Conservation (phyloP, 306 rosid genomes). For the Dalbergia cochinchinensis region DNA sequence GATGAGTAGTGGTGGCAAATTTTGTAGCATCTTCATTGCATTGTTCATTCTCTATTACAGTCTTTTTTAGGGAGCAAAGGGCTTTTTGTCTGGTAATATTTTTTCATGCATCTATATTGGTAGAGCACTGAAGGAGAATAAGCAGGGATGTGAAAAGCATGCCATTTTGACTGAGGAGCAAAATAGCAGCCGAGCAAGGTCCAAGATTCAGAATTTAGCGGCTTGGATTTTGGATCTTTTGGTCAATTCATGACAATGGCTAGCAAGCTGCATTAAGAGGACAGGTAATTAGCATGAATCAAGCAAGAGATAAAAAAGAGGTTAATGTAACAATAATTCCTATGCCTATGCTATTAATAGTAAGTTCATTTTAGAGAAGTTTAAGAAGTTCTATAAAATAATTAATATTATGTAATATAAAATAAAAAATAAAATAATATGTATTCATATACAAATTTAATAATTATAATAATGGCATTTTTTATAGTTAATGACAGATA, state of each 20-base stretch:
- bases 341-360: neutral
- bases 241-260: neutral
- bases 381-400: too few species aligned
- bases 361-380: neutral
- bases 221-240: conserved; percentile 64
- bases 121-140: neutral
- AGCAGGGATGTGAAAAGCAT: conserved; percentile 1
- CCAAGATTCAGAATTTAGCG: conserved; percentile 49
- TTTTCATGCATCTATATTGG: neutral
- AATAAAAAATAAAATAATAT: too few species aligned
- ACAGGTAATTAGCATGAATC: neutral
- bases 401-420: too few species aligned
- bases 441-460: too few species aligned
- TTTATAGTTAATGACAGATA: too few species aligned
- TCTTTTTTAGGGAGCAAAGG: neutral
- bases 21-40: conserved; percentile 36
- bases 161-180: conserved; percentile 41
- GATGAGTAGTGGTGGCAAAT: conserved; percentile 28
- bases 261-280: neutral
- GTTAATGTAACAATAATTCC: neutral
- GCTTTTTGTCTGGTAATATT: neutral
- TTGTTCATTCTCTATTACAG: neutral
- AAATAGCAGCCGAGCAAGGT: neutral
- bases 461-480: too few species aligned
- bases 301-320: neutral